These are phyloP conservation scores for Metschnikowia baotianmanensis DNA, from an alignment of 805 yeast genomes.

Conservation along the genomic window DNA sequence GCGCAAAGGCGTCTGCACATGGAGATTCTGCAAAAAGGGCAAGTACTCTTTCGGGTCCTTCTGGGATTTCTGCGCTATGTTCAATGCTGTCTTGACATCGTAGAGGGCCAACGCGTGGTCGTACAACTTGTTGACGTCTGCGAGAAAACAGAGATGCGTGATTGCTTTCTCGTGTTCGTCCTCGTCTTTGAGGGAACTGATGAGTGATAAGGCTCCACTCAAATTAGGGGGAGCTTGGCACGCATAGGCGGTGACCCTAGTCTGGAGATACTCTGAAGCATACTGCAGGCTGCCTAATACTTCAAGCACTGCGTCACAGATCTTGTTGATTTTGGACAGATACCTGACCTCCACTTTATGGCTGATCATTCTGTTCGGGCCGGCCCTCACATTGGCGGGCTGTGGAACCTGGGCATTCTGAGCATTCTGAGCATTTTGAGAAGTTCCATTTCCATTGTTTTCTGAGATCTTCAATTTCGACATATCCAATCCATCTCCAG, in stretches of 20 bases:
- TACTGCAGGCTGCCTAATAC: slow-evolving; percentile 54
- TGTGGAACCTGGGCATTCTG: slow-evolving; percentile 24
- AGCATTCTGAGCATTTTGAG: not conserved
- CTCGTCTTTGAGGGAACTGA: slow-evolving; percentile 49
- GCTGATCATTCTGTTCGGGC: slow-evolving; percentile 30
- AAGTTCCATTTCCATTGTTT: not conserved
- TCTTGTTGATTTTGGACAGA: slow-evolving; percentile 63
- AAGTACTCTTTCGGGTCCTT: slow-evolving; percentile 96
- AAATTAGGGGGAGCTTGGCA: slow-evolving; percentile 87
- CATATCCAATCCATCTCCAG: slow-evolving; percentile 6
- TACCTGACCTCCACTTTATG: slow-evolving; percentile 36
- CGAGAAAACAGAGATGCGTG: slow-evolving; percentile 84
- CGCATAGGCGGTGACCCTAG: slow-evolving; percentile 87
- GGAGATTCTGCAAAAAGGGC: slow-evolving; percentile 82
- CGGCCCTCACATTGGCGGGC: slow-evolving; percentile 1
- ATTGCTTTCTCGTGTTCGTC: slow-evolving; percentile 56
- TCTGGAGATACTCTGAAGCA: slow-evolving; percentile 61
- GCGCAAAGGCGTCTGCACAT: slow-evolving; percentile 63
- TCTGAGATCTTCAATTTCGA: slow-evolving; percentile 4
- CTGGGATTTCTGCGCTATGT: slow-evolving; percentile 93
- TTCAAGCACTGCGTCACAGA: slow-evolving; percentile 68
- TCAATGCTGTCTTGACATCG: slow-evolving; percentile 74
- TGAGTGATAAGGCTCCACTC: slow-evolving; percentile 65
- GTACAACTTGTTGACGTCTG: slow-evolving; percentile 83
- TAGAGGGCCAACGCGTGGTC: slow-evolving; percentile 77